These are phyloP conservation scores for Nissolia schottii DNA, from an alignment of 306 rosid species.

Conservation along the genomic window DNA sequence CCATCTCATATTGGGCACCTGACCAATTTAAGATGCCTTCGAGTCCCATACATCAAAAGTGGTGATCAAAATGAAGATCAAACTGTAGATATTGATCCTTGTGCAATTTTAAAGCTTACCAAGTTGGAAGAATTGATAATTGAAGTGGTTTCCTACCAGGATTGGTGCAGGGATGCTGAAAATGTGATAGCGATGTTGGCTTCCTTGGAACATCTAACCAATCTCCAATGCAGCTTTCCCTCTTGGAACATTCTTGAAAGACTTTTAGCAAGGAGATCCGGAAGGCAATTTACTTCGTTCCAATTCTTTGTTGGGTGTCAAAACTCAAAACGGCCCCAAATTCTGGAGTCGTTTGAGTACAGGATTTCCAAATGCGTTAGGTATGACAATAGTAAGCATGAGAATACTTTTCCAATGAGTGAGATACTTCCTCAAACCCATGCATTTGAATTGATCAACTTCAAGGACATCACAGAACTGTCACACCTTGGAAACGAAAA, in stretches of 20 bases:
- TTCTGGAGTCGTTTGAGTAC: constrained; percentile 25
- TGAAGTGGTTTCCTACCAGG: not conserved
- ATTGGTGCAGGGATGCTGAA: not conserved
- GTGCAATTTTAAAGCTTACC: constrained; percentile 6
- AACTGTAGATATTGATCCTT: not conserved
- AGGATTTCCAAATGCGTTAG: constrained; percentile 14
- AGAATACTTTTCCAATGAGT: not conserved
- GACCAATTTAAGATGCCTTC: constrained; percentile 14
- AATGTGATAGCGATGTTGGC: constrained; percentile 1
- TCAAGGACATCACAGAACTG: not conserved
- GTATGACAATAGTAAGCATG: not conserved
- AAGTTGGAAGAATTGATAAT: constrained; percentile 32
- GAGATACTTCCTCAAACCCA: constrained; percentile 21
- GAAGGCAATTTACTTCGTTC: constrained; percentile 9
- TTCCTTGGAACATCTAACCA: constrained; percentile 18
- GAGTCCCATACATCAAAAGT: constrained; percentile 2
- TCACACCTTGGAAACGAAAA: not conserved
- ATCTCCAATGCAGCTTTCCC: constrained; percentile 23
- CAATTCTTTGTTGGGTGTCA: constrained; percentile 25
- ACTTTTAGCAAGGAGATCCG: not conserved
- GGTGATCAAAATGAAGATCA: not conserved
- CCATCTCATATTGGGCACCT: not conserved
- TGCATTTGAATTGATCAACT: constrained; percentile 22
- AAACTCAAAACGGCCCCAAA: not conserved
- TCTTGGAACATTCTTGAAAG: not conserved